Evolutionary conservation across 495 filamentous ascomycete genomes (phyloP), one percentile per base, ranked within the genome.

Genomic region (Aspergillus homomorphus): DNA sequence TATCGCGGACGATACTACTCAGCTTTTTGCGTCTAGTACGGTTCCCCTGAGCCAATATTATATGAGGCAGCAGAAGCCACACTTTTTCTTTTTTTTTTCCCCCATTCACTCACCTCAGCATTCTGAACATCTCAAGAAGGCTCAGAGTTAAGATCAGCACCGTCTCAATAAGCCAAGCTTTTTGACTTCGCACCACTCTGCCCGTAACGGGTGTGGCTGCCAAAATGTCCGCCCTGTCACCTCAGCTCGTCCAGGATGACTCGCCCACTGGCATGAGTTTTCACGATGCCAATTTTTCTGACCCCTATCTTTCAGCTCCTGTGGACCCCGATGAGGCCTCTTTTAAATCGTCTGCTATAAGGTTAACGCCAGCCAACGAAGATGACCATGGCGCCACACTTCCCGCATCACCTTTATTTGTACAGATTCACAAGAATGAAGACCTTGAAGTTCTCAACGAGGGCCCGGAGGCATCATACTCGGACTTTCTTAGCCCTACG

Each of bases 241-340:
- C 61, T n/a, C 61, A 64, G 14, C 62, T 69, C 45, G 57, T 63
- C 52, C 59, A 58, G 30, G 58, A 59, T 26, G 61, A 68, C 21
- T 67, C 68, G 9, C 58, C 65, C 19, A 62, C 59, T 44, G 61
- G 55, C 19, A 52, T 54, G 21, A 58, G 33, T 22, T 53, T 61
- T 19, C 46, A 59, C 15, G 54, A 60, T 28, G 19, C 54, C 21
- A 55, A 55, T 20, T 52, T 62, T 22, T 55, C 54, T 22, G 73
- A 78, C 46, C 72, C 73, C 22, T 79, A 77, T 60, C 68, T 77
- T 7, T 76, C 73, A 4, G 67, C 72, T 18, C 62, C 68, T 8
- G 71, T 68, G 12, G 76, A 77, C 57, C 73, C 70, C 0, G 76
- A 79, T 22, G 72, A 76, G 62, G 62, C 66, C 7, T 71, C 63